Evolutionary conservation across 2,329 filamentous ascomycete genomes (phyloP), one percentile per base, ranked within the genome.

Genomic region (Cercospora brassicicola): DNA sequence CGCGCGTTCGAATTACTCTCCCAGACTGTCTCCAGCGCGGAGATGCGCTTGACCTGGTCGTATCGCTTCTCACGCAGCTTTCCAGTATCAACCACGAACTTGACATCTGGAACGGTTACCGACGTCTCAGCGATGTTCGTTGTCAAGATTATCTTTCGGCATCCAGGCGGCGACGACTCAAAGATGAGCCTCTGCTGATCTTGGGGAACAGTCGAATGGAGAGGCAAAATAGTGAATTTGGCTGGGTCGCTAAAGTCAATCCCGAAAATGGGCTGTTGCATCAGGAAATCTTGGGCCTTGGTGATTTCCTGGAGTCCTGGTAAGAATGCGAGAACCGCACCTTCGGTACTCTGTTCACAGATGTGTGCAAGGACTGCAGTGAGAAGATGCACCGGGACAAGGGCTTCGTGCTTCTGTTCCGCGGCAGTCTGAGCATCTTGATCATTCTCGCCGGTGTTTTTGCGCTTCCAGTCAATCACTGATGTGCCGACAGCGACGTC

Each of bases 91-190:
- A 86, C 76, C 2, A 86, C 83, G 71, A 81, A 82, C 64, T 80
- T 79, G 20, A 86, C 82, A 67, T 85, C 84, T 8, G 83, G 80
- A n/a, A 86, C 81, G 5, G 84, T 86, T 48, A 86, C 75, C 3
- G 82, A 84, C 0, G 83, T 84, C 71, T 86, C 84, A 6, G 83
- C 83, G 66, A 86, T 83, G 64, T 84, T 84, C 0, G 84, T 86
- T 3, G 83, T 79, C 8, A 86, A 75, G 36, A 86, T 82, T 33
- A 86, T 79, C 69, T 84, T 83, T 53, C 84, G 79, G 57, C 79
- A 80, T 15, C 81, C 82, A 20, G 69, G 61, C 2, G 81, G 79
- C 2, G 81, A 71, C 1, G 76, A 73, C 3, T 80, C 73, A 65
- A 84, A 82, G 13, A 85, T 71, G 2, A 81, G 78, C 3, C 72